phyloP scores from a whole-genome alignment of 2,329 filamentous ascomycete genomes.

The Claviceps humidiphila region DNA sequence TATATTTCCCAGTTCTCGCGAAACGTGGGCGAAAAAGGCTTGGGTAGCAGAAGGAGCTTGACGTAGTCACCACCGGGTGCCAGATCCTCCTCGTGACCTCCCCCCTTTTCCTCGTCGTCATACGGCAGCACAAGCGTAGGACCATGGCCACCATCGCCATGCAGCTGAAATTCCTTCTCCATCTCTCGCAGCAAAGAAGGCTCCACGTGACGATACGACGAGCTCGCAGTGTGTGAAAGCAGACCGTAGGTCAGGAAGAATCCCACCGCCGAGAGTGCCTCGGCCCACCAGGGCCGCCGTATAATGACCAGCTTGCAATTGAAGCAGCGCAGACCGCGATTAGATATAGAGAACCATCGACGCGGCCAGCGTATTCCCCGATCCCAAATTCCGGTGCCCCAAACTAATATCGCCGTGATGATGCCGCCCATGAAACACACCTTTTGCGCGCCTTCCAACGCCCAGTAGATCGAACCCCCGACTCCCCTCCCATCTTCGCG shows the following conservation, averaged over 20 bases:
- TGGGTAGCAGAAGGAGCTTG: conserved; percentile 78
- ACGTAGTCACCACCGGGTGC: conserved; percentile 83
- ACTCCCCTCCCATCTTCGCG: conserved; percentile 85
- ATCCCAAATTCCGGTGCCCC: conserved; percentile 94
- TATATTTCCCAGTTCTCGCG: conserved; percentile 96
- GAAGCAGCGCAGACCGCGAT: conserved; percentile 79
- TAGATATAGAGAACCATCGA: conserved; percentile 79
- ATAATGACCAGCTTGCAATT: conserved; percentile 94
- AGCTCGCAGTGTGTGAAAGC: conserved; percentile 54
- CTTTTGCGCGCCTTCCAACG: conserved; percentile 80
- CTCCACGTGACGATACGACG: conserved; percentile 67
- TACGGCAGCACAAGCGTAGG: conserved; percentile 24
- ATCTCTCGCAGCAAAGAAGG: conserved; percentile 45
- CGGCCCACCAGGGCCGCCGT: conserved; percentile 68
- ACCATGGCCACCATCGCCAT: conserved; percentile 10
- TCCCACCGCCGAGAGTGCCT: conserved; percentile 55
- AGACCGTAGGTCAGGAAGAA: conserved; percentile 69
- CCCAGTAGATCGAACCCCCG: conserved; percentile 92
- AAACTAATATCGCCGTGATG: conserved; percentile 74
- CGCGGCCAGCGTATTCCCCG: conserved; percentile 88
- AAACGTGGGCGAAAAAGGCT: conserved; percentile 89
- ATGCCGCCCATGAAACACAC: conserved; percentile 84
- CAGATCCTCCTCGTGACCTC: conserved; percentile 77
- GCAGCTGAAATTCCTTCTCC: conserved; percentile 42
- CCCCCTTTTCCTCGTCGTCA: conserved; percentile 44